Base-by-base conservation (phyloP, 2,329 filamentous ascomycete genomes). In the Drechslerella coelobrocha region DNA sequence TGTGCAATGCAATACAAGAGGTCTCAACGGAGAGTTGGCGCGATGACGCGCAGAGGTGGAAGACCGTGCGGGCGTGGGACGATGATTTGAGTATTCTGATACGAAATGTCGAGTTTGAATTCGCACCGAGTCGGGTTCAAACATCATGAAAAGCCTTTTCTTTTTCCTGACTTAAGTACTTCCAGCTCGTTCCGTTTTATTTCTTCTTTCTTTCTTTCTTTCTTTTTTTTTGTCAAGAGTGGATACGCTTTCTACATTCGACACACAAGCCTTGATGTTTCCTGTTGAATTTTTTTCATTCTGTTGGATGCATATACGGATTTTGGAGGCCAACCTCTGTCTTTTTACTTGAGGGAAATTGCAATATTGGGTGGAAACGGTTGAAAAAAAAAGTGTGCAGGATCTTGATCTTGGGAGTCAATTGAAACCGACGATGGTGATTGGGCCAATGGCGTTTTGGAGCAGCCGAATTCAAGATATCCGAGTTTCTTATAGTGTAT, bases 401-500 rank as follows among this genome's bases (percentile, higher is more conserved):
- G 34, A 39, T 39, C 12, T 39, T 14, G 12, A n/a, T n/a, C n/a
- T n/a, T n/a, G 29, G 34, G 34, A 39, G 34, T 39, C 34, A 14
- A 37, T 48, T 48, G 54, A 68, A 68, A 61, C 17, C 31, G 26
- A 41, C 19, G 19, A 50, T 31, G 17, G 27, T 59, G 29, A 37
- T 24, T 47, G 31, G 37, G 31, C 57, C 57, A 69, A 69, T 69
- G 57, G 57, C 52, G 57, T 61, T 62, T 63, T 37, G 54, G 52
- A 55, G 51, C 26, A 62, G 27, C 52, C 65, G 23, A 51, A 31
- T 14, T 12, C 6, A 12, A 27, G 23, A 45, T 19, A 45, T 6
- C 21, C 5, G 19, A 45, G 17, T 45, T 5, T 19, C 10, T 45
- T 19, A 45, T 45, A 45, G 4, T 21, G 41, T 45, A 45, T 21